Conservation (phyloP, 768 basidiomycete species). For the Heimioporus sp. region DNA sequence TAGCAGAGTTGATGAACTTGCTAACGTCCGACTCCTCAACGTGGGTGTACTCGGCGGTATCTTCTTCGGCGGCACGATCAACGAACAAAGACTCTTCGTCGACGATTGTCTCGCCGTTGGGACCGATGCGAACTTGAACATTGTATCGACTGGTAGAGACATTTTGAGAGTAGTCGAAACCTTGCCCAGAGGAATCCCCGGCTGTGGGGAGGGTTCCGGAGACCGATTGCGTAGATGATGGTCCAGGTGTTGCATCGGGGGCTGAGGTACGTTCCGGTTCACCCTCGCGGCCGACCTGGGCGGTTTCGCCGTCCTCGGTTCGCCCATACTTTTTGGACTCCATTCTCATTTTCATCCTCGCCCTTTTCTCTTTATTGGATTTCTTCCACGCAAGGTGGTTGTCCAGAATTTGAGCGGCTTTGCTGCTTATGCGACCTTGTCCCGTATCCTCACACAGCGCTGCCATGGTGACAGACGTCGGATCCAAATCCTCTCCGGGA, state of each 20-base stretch:
- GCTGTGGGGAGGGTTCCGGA: slow-evolving; percentile 16
- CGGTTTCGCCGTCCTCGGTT: slow-evolving; percentile 45
- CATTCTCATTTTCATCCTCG: slow-evolving; percentile 58
- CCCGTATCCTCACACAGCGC: slow-evolving; percentile 74
- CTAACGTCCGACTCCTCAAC: slow-evolving; percentile 80
- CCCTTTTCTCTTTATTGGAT: slow-evolving; percentile 63
- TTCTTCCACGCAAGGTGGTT: slow-evolving; percentile 75
- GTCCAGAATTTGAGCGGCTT: slow-evolving; percentile 65
- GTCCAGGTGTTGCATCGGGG: slow-evolving; percentile 4
- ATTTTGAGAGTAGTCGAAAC: slow-evolving; percentile 68
- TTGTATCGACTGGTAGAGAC: slow-evolving; percentile 71
- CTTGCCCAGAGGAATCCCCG: slow-evolving; percentile 50
- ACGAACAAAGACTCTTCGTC: slow-evolving; percentile 85
- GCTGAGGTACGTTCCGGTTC: slow-evolving; percentile 6
- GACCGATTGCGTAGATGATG: slow-evolving; percentile 14
- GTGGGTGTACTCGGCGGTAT: slow-evolving; percentile 71
- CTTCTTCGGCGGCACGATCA: slow-evolving; percentile 65
- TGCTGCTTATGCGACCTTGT: slow-evolving; percentile 75
- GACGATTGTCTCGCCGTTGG: slow-evolving; percentile 83
- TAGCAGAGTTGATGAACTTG: slow-evolving; percentile 82
- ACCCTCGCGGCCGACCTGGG: slow-evolving; percentile 7
- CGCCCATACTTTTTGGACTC: slow-evolving; percentile 76
- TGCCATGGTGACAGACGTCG: slow-evolving; percentile 84
- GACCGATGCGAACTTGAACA: slow-evolving; percentile 84
- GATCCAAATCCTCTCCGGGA: slow-evolving; percentile 77